Conservation (phyloP, 2,329 filamentous ascomycete species). For the Phoma sp. region DNA sequence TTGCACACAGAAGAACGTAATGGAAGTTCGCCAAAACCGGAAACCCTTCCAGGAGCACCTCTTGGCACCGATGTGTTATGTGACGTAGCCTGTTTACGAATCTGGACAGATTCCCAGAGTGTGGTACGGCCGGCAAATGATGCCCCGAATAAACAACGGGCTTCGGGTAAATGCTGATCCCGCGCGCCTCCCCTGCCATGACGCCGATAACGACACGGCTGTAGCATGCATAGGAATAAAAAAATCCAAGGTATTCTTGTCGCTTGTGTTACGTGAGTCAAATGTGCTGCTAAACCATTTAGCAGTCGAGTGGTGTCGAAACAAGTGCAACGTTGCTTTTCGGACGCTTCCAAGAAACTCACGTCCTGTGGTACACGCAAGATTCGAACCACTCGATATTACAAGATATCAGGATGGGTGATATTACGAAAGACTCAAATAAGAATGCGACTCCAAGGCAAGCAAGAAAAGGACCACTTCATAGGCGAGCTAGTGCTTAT, state of each 20-base stretch:
- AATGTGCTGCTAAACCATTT: background rate
- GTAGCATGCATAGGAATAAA: background rate
- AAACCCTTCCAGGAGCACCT: background rate
- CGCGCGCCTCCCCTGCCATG: constrained; percentile 18
- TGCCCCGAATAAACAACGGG: constrained; percentile 21
- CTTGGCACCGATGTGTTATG: background rate
- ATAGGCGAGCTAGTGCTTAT: background rate
- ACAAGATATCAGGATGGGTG: constrained; percentile 13
- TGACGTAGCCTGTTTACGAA: background rate
- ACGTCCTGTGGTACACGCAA: background rate
- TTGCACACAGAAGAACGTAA: background rate
- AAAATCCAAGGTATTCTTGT: background rate
- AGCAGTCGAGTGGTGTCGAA: background rate
- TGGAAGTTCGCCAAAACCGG: background rate
- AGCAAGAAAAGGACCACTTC: background rate
- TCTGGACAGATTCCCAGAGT: background rate
- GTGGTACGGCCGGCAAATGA: constrained; percentile 13
- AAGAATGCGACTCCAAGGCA: constrained; percentile 14
- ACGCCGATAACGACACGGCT: constrained; percentile 27
- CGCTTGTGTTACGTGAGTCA: background rate
- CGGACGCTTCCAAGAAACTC: background rate
- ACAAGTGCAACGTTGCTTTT: background rate
- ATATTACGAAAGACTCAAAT: background rate
- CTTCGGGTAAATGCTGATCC: constrained; percentile 39
- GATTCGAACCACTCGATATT: background rate